Percentiles rank a stretch among this genome's conserved stretches.
Evolutionary conservation across 2,329 filamentous ascomycete genomes (phyloP).

Genomic region (Ambrosiella beaveri): DNA sequence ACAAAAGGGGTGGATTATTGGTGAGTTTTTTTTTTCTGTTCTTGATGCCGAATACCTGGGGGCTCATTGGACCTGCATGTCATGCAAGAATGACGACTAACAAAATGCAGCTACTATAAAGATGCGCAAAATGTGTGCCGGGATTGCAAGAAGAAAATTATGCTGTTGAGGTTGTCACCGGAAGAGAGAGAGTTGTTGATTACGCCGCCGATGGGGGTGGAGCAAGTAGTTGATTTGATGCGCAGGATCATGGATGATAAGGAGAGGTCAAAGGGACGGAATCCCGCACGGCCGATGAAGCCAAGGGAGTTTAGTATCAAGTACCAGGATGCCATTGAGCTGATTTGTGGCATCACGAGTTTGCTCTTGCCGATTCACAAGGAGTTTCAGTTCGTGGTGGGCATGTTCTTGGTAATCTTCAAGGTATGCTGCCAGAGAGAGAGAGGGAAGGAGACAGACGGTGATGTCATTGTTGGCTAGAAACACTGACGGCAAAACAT

Average conservation of each 20-base stretch:
- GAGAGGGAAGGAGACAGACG: not conserved
- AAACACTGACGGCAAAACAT: not conserved
- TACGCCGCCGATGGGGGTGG: not conserved
- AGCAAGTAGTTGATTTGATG: not conserved
- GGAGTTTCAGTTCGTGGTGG: slow-evolving; percentile 5
- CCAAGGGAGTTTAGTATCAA: not conserved
- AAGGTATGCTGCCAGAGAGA: not conserved
- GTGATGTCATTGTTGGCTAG: not conserved
- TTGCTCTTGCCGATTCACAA: slow-evolving; percentile 1
- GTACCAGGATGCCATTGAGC: not conserved
- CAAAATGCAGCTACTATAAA: slow-evolving; percentile 6
- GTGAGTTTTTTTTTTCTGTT: not conserved
- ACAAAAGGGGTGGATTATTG: slow-evolving; percentile 4
- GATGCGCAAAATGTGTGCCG: slow-evolving; percentile 4
- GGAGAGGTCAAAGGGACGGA: not conserved
- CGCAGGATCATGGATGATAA: slow-evolving; percentile 1
- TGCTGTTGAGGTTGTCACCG: slow-evolving; percentile 1
- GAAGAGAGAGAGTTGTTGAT: slow-evolving; percentile 4
- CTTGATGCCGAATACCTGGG: not conserved
- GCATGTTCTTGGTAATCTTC: slow-evolving; percentile 9
- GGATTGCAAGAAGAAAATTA: slow-evolving; percentile 8
- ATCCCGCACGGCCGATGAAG: not conserved
- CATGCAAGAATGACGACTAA: not conserved
- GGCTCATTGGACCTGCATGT: not conserved
- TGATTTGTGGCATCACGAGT: not conserved